These are phyloP conservation scores for Aspergillus oerlinghausenensis DNA, from an alignment of 2,329 filamentous ascomycete genomes.

Conservation along the genomic window DNA sequence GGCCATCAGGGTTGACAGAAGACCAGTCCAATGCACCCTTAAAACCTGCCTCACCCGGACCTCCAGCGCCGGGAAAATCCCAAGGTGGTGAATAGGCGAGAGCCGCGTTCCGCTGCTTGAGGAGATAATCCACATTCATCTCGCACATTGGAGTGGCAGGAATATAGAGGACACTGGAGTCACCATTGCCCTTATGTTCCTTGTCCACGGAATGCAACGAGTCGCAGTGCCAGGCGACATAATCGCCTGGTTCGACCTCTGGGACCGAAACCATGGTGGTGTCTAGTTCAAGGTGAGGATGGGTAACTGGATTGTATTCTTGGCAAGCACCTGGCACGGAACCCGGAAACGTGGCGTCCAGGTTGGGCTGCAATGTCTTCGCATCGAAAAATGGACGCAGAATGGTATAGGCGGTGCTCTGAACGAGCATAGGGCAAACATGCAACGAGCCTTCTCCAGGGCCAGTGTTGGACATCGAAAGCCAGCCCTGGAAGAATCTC, in stretches of 20 bases:
- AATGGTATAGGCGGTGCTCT: constrained; percentile 74
- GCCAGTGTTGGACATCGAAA: constrained; percentile 66
- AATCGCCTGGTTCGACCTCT: constrained; percentile 65
- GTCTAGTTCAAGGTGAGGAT: constrained; percentile 66
- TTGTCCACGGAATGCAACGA: constrained; percentile 78
- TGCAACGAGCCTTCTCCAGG: constrained; percentile 75
- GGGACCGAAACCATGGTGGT: constrained; percentile 70
- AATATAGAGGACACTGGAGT: constrained; percentile 86
- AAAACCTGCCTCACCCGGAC: constrained; percentile 39
- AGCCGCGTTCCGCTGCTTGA: constrained; percentile 67
- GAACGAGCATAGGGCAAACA: constrained; percentile 71
- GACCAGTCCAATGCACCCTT: constrained; percentile 36
- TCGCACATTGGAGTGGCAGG: constrained; percentile 78
- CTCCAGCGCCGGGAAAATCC: constrained; percentile 61
- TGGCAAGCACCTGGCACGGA: constrained; percentile 65
- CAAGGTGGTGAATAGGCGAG: constrained; percentile 61
- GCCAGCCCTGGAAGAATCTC: constrained; percentile 86
- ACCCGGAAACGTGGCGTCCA: constrained; percentile 58
- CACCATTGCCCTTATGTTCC: constrained; percentile 63
- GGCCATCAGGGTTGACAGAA: constrained; percentile 43
- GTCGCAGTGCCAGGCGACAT: constrained; percentile 76
- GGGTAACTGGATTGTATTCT: constrained; percentile 59
- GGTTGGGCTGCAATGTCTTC: constrained; percentile 38
- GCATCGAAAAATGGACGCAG: constrained; percentile 78
- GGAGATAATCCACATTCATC: constrained; percentile 66